Percentiles rank a stretch among this genome's conserved stretches.
Conservation (phyloP, 768 basidiomycete species). For the Candolleomyces aberdarensis region DNA sequence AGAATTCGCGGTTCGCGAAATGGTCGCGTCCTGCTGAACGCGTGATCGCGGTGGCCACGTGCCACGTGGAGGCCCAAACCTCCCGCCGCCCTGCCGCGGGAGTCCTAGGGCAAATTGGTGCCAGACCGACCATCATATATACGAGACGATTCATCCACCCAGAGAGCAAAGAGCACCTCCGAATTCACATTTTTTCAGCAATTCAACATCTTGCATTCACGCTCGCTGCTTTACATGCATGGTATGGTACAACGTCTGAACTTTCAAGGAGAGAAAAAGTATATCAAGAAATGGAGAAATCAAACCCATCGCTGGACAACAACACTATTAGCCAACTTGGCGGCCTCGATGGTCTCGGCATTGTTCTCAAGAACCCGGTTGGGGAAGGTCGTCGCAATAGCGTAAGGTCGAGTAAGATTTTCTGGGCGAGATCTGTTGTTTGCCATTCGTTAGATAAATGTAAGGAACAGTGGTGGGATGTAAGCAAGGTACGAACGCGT, state of each 20-base stretch:
- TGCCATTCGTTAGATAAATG: not conserved
- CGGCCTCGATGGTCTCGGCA: conserved; percentile 62
- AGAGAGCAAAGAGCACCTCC: too few relatives aligned
- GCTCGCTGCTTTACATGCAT: too few relatives aligned
- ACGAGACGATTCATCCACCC: too few relatives aligned
- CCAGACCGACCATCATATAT: too few relatives aligned
- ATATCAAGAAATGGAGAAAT: not conserved
- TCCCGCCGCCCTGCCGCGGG: too few relatives aligned
- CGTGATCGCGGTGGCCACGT: too few relatives aligned
- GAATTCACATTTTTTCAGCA: too few relatives aligned
- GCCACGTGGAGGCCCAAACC: too few relatives aligned
- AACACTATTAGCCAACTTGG: conserved; percentile 77
- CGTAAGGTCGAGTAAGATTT: conserved; percentile 59
- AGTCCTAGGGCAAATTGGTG: too few relatives aligned
- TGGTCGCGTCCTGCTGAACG: too few relatives aligned
- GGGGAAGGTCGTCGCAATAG: conserved; percentile 88
- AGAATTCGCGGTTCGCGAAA: too few relatives aligned
- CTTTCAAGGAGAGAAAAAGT: not conserved
- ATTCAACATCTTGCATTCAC: too few relatives aligned
- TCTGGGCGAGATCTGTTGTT: conserved; percentile 64
- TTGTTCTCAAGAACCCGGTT: conserved; percentile 68
- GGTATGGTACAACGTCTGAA: not conserved
- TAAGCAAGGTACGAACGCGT: conserved; percentile 59
- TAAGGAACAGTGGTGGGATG: not conserved
- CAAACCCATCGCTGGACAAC: conserved; percentile 78